Evolutionary conservation across 768 basidiomycete genomes (phyloP), one percentile per base, ranked within the genome.

Genomic region (Steccherinum ochraceum): DNA sequence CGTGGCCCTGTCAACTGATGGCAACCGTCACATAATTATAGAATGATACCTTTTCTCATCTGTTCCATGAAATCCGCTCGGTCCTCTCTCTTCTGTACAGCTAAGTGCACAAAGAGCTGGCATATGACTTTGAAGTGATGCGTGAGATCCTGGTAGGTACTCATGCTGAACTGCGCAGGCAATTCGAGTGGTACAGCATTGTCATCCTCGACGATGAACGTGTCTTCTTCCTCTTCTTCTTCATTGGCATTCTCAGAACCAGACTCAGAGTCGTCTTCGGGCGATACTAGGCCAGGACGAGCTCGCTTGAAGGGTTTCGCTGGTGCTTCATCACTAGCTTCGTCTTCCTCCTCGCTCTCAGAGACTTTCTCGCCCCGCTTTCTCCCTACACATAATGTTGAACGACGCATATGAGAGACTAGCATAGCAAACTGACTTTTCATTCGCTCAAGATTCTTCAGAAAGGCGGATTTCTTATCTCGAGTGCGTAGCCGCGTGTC

Each of bases 101-200:
- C 86, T 40, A 94, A 69, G 57, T 93, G 83, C 12, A 93, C 87
- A 56, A 93, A 88, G 24, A 93, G 77, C 61, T 95, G 92, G 57
- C 89, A 92, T 41, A 93, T 75, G 35, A 86, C 83, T 68, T 92
- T 93, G 77, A 92, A 91, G 54, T 92, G 87, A 55, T 86, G 78
- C 12, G 78, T 69, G 18, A 87, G 71, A 58, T 89, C 86, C 61
- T 91, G 82, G 62, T 86, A 84, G 1, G 83, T 74, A 49, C 78
- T 77, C 82, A 88, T 83, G 65, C 89, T 92, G 68, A 90, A 95
- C 58, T 85, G 79, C 47, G 74, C 72, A 7, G 89, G 90, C n/a
- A 91, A 72, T 27, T 74, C 66, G 18, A 76, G 65, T 3, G 63
- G 60, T 0, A 61, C 69, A 21, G 52, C 64, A 20, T 65, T 59